Base-by-base conservation (phyloP, 1,139 yeast species). In the Zygoascus meyerae region DNA sequence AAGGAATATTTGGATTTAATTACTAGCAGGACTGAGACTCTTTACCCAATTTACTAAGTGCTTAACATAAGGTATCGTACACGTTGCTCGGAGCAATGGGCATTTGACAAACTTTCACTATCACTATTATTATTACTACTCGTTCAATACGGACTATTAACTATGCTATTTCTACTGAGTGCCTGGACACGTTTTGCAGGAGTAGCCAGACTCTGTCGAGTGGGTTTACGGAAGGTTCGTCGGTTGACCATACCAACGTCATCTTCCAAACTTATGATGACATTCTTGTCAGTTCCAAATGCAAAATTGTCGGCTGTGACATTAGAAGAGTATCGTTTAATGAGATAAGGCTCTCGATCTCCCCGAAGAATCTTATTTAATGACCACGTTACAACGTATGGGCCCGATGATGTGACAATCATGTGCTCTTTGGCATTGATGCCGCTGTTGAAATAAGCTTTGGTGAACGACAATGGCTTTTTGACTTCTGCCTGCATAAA, bases 311-410 rank as follows among this genome's bases (percentile, higher is more conserved):
- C 92, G 42, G 86, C 87, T 52, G 86, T 76, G 55, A 89, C 79
- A 48, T 75, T 66, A 42, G 78, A 76, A 38, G 73, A 67, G 63
- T 85, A 86, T 54, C 78, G 72, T 63, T 78, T 81, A 58, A 87
- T 80, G 45, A 72, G 67, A 60, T 85, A 85, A 8, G 84, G 76
- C 35, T 75, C 76, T 29, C 68, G 66, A 50, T 74, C 78, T 47
- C 81, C 79, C 42, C 70, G 65, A 45, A 83, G 62, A 9, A 82
- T 71, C 58, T 79, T 78, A 54, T 70, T 72, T 58, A 89, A 62
- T n/a, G 83, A 78, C 95, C 96, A 87, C 1, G 85, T 74, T 31
- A 89, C 75, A 29, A 87, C 83, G 64, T 79, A 89, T 11, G 89
- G 89, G 1, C 95, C 95, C 1, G 82, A 71, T 9, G 92, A 80